phyloP scores from a whole-genome alignment of 1,284 basidiomycete species.

The Ceratobasidium papillatum region DNA sequence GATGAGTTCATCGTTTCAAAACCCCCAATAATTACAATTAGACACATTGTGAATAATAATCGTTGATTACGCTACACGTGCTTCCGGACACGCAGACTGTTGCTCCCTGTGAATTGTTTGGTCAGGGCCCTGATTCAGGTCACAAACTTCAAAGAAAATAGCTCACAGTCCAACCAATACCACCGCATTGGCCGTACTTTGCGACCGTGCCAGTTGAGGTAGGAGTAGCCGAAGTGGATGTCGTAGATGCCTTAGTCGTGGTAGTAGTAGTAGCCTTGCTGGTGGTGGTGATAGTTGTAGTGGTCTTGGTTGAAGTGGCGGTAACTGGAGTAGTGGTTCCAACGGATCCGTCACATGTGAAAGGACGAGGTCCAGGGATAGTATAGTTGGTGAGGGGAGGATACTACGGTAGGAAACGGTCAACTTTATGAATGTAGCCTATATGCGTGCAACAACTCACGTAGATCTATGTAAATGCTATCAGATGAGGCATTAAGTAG shows the following conservation, averaged over 20 bases:
- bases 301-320: constrained; percentile 17
- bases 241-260: constrained; percentile 1
- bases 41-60: constrained; percentile 39
- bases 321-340: not conserved
- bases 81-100: constrained; percentile 36
- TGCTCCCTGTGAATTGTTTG: not conserved
- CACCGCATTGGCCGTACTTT: constrained; percentile 42
- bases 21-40: constrained; percentile 3
- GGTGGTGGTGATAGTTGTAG: constrained; percentile 8
- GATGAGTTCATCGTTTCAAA: constrained; percentile 8
- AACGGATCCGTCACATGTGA: constrained; percentile 39
- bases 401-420: not conserved
- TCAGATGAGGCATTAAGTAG: not conserved
- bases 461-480: constrained; percentile 8
- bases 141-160: not conserved
- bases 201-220: constrained; percentile 26
- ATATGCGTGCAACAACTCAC: not conserved
- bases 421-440: not conserved
- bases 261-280: constrained; percentile 10
- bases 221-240: constrained; percentile 23
- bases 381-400: constrained; percentile 37
- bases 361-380: constrained; percentile 40
- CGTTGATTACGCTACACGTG: constrained; percentile 37
- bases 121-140: no score
- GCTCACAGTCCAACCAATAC: constrained; percentile 22